Conservation (phyloP, 192 early-diverging fungal species). For the Chytriomyces sp. region DNA sequence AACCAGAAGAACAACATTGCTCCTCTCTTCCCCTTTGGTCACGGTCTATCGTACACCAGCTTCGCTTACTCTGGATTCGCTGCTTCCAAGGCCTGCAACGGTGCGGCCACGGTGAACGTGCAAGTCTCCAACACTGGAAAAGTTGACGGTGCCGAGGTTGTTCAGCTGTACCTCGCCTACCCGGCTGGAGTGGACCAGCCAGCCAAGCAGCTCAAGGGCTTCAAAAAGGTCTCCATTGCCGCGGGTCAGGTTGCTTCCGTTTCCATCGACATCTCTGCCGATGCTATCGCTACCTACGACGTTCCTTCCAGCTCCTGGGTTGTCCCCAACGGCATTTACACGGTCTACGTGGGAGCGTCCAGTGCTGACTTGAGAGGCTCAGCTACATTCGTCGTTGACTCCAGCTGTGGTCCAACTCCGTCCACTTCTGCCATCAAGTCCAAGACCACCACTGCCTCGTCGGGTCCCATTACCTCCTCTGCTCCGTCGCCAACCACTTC, state of each 20-base stretch:
- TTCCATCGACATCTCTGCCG: conserved; percentile 37
- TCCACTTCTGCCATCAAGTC: background rate
- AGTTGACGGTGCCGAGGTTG: conserved; percentile 44
- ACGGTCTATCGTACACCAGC: conserved; percentile 66
- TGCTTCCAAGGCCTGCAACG: background rate
- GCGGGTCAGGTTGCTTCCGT: conserved; percentile 47
- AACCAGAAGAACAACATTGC: conserved; percentile 47
- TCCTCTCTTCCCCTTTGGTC: conserved; percentile 60
- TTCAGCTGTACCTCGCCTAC: conserved; percentile 47
- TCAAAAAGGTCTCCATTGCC: conserved; percentile 43
- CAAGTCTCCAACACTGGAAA: conserved; percentile 46
- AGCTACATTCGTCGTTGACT: background rate
- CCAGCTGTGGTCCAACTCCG: background rate
- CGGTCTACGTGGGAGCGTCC: conserved; percentile 54
- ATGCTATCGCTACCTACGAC: conserved; percentile 51
- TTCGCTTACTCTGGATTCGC: conserved; percentile 53
- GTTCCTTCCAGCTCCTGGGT: conserved; percentile 39
- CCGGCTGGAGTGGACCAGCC: conserved; percentile 35
- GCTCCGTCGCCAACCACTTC: too few species aligned
- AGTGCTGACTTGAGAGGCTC: conserved; percentile 47
- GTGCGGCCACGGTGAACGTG: conserved; percentile 56
- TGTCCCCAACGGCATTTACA: conserved; percentile 50
- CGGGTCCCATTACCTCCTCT: background rate
- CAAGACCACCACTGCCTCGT: background rate
- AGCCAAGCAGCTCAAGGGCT: conserved; percentile 41